Percentiles rank a stretch among this genome's conserved stretches.
Evolutionary conservation across 2,329 filamentous ascomycete genomes (phyloP).

Genomic region (Thermothelomyces thermophilus): DNA sequence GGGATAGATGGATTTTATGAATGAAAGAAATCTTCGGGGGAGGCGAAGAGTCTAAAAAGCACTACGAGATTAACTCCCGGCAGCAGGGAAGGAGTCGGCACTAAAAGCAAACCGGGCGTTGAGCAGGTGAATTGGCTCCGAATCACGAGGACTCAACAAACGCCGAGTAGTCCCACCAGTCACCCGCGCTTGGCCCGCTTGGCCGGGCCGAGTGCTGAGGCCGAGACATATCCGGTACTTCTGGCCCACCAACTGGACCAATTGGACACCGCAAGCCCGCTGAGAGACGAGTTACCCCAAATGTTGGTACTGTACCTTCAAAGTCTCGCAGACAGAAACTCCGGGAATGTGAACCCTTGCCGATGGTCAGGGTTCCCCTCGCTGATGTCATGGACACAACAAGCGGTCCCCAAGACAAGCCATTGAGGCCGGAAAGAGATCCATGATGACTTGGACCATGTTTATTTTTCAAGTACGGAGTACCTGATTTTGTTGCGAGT

Average conservation of each 20-base stretch:
- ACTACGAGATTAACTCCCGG: not conserved
- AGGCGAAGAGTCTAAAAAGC: too few relatives aligned
- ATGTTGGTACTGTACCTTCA: constrained; percentile 13
- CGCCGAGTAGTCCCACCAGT: constrained; percentile 19
- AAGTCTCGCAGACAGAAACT: constrained; percentile 10
- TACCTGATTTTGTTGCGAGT: too few relatives aligned
- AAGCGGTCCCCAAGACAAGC: too few relatives aligned
- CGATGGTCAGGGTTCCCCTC: constrained; percentile 9
- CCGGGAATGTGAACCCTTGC: constrained; percentile 19
- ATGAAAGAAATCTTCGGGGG: not conserved
- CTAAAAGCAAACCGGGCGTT: not conserved
- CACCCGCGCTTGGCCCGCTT: constrained; percentile 21
- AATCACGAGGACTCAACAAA: constrained; percentile 27
- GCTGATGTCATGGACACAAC: constrained; percentile 22
- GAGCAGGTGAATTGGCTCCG: constrained; percentile 11
- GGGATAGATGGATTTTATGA: not conserved
- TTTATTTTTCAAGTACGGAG: too few relatives aligned
- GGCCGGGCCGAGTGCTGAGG: too few relatives aligned
- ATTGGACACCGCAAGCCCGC: not conserved
- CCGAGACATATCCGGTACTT: constrained; percentile 19
- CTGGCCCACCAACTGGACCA: not conserved
- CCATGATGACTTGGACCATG: too few relatives aligned
- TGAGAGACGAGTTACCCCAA: not conserved
- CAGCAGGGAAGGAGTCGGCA: not conserved
- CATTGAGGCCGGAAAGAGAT: too few relatives aligned